Evolutionary conservation across 2,329 filamentous ascomycete genomes (phyloP).

Genomic region (Exophiala sideris): DNA sequence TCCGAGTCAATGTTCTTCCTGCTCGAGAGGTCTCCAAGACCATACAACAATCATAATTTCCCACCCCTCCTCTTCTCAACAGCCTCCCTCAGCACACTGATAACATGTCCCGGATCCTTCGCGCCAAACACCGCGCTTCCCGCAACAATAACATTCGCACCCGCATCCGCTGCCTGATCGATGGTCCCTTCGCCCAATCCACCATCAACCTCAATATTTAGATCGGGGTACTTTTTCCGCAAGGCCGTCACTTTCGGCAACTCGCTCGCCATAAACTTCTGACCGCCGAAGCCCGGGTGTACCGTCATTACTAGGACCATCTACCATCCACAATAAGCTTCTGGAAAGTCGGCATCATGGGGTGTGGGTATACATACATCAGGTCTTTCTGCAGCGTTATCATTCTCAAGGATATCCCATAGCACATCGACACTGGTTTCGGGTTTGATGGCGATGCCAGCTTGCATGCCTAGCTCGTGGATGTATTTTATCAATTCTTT

Average conservation of each 20-base stretch:
- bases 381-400: slow-evolving; percentile 70
- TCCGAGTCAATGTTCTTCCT: too few species aligned
- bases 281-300: slow-evolving; percentile 92
- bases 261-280: slow-evolving; percentile 97
- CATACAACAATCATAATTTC: slow-evolving; percentile 16
- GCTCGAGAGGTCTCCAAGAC: too few species aligned
- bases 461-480: slow-evolving; percentile 80
- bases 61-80: slow-evolving; percentile 61
- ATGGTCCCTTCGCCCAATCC: slow-evolving; percentile 85
- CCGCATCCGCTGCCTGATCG: slow-evolving; percentile 88
- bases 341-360: background rate
- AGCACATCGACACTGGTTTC: slow-evolving; percentile 86
- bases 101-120: slow-evolving; percentile 81
- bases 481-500: slow-evolving; percentile 86
- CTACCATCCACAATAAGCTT: slow-evolving; percentile 45
- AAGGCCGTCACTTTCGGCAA: slow-evolving; percentile 88
- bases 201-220: slow-evolving; percentile 97
- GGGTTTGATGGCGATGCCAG: slow-evolving; percentile 94
- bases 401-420: slow-evolving; percentile 79
- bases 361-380: slow-evolving; percentile 63
- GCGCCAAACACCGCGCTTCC: slow-evolving; percentile 95
- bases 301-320: slow-evolving; percentile 99
- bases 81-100: slow-evolving; percentile 71
- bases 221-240: slow-evolving; percentile 76
- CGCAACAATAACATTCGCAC: slow-evolving; percentile 96